Base-by-base conservation (phyloP, 495 filamentous ascomycete genomes). In the Penicillium goetzii region DNA sequence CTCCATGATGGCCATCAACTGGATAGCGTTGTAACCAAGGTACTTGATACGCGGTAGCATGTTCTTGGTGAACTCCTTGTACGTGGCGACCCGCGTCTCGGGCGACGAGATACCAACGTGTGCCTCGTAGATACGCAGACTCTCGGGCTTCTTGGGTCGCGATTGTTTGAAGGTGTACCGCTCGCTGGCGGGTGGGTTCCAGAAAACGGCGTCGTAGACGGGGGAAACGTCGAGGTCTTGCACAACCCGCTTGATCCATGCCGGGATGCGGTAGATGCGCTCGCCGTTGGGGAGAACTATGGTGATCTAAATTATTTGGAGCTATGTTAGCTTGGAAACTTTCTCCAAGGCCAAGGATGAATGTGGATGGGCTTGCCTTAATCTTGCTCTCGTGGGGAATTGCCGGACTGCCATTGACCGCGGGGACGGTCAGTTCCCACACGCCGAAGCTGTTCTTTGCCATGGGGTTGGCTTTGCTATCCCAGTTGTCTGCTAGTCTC, bases 1-100 rank as follows among this genome's bases (percentile, higher is more conserved):
- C 74, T 99, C 95, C 92, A 98, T 98, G 68, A 99, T 84, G 43
- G 95, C 95, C 95, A 99, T 99, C 66, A 99, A 82, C 76, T 99
- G 95, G 68, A 99, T 97, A 43, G 93, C 90, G 79, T 99, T 97
- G 80, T 99, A 99, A 58, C 94, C 95, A 59, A 97, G 83, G 68
- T 86, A 81, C 70, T 93, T 88, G 78, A 99, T 97, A 63, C 94
- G 88, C 10, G 93, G 92, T 9, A 99, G 85, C 85, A 95, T 90
- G 75, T 90, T 90, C 68, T 87, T 84, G 17, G 96, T 98, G 78
- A 99, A 99, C 76, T 99, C 92, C 75, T 96, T 97, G 84, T 96
- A 99, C 9, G 92, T 96, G 19, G 94, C 84, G 34, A 99, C 91
- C 60, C 84, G 86, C 52, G 88, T 86, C 66, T 99, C 95, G 1